phyloP scores from a whole-genome alignment of 1,139 yeast species.

The Sugiyamaella castrensis region DNA sequence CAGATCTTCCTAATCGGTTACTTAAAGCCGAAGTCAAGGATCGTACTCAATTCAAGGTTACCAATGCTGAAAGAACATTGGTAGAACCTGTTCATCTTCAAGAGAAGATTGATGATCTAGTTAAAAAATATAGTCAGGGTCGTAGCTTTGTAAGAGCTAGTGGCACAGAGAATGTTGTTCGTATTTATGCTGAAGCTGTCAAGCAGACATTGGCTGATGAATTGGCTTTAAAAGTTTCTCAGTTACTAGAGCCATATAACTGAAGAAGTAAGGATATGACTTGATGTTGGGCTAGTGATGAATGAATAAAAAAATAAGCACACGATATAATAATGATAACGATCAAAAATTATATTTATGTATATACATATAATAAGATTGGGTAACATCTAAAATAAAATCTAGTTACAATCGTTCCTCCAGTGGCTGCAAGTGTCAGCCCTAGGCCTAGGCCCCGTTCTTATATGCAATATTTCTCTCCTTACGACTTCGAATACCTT shows the following conservation, averaged over 20 bases:
- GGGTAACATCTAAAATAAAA: background rate
- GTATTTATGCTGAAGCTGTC: slow-evolving; percentile 90
- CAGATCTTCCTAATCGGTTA: slow-evolving; percentile 82
- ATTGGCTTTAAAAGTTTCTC: slow-evolving; percentile 50
- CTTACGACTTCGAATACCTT: too few species aligned
- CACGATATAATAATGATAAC: background rate
- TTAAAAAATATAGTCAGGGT: slow-evolving; percentile 57
- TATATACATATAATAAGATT: background rate
- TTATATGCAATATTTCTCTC: too few species aligned
- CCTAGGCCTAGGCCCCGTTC: too few species aligned
- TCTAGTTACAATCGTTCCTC: too few species aligned
- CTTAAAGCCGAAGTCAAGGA: slow-evolving; percentile 81
- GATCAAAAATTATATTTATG: background rate
- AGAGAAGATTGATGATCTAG: slow-evolving; percentile 61
- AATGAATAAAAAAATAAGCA: background rate
- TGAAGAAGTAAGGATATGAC: slow-evolving; percentile 4
- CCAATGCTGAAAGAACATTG: slow-evolving; percentile 85
- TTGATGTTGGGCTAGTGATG: too few species aligned
- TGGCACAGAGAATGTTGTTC: slow-evolving; percentile 96
- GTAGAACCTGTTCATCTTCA: slow-evolving; percentile 79
- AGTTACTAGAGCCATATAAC: slow-evolving; percentile 31
- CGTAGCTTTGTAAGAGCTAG: slow-evolving; percentile 95
- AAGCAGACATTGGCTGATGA: slow-evolving; percentile 51
- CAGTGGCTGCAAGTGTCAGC: too few species aligned
- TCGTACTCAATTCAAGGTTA: slow-evolving; percentile 72